phyloP scores from a whole-genome alignment of 495 filamentous ascomycete genomes.

The Talaromyces thailandensis region DNA sequence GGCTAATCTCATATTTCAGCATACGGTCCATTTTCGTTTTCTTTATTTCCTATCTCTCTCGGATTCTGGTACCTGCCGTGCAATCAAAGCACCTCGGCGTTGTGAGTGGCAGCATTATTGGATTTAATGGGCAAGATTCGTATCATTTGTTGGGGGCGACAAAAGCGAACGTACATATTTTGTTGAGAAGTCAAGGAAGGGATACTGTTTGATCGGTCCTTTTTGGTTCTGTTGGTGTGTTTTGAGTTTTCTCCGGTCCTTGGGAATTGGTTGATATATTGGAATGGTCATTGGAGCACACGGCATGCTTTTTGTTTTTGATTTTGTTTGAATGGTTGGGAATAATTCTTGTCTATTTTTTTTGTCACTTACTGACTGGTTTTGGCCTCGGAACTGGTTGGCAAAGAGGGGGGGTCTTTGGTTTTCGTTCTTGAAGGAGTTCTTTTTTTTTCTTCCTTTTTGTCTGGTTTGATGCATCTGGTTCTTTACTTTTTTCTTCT shows the following conservation, averaged over 20 bases:
- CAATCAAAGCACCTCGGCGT: slow-evolving; percentile 15
- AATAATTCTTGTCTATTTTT: neutral
- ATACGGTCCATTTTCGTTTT: slow-evolving; percentile 4
- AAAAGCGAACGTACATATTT: slow-evolving; percentile 9
- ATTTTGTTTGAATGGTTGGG: neutral
- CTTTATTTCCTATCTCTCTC: slow-evolving; percentile 7
- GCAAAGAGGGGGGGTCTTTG: neutral
- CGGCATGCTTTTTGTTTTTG: neutral
- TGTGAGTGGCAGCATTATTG: slow-evolving; percentile 1
- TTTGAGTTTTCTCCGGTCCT: neutral
- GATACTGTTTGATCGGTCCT: slow-evolving; percentile 8
- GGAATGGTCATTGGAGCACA: slow-evolving; percentile 1
- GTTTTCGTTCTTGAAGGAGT: neutral
- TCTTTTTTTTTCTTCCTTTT: neutral
- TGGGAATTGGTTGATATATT: slow-evolving; percentile 2
- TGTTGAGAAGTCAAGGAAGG: slow-evolving; percentile 11
- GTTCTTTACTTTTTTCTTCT: slow-evolving; percentile 12
- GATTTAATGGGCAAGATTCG: slow-evolving; percentile 9
- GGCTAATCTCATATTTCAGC: slow-evolving; percentile 36
- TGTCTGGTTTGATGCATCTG: neutral
- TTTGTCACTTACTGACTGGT: neutral
- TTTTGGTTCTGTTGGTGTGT: slow-evolving; percentile 2
- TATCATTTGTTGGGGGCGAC: slow-evolving; percentile 13
- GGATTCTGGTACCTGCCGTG: slow-evolving; percentile 1
- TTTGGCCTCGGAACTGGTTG: neutral